Evolutionary conservation across 768 basidiomycete genomes (phyloP).

Genomic region (Antrodiella citrinella): DNA sequence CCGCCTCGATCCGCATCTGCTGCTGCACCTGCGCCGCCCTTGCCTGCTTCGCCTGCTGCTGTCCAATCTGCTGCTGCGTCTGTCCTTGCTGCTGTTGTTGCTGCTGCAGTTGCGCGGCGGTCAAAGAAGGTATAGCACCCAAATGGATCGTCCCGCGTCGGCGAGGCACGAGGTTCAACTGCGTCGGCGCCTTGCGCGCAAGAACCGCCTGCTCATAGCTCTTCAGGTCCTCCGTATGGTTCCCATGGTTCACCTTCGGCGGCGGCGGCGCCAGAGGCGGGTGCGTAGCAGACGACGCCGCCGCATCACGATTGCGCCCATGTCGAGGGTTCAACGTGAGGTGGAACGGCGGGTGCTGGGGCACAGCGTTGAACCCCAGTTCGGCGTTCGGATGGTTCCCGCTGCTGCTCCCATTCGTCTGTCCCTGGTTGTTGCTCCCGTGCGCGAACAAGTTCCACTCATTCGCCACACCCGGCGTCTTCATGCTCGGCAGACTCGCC

Average conservation of each 20-base stretch:
- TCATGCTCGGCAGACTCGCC: constrained; percentile 58
- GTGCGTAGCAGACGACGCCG: no score
- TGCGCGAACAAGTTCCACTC: constrained; percentile 11
- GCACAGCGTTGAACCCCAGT: not conserved
- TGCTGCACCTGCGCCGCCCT: no score
- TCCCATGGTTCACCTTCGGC: no score
- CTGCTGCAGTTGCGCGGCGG: not conserved
- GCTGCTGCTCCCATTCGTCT: not conserved
- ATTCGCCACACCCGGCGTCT: constrained; percentile 38
- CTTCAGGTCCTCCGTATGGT: constrained; percentile 58
- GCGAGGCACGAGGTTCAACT: constrained; percentile 45
- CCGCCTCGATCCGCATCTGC: no score
- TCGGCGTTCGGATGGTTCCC: not conserved
- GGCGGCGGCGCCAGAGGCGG: no score
- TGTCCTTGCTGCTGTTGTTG: constrained; percentile 4
- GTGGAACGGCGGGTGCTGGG: not conserved
- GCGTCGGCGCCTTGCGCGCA: constrained; percentile 55
- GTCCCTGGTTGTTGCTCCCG: not conserved
- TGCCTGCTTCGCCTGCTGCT: not conserved
- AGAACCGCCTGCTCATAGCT: constrained; percentile 72
- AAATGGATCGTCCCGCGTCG: constrained; percentile 17
- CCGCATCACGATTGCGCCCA: no score
- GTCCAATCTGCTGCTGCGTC: not conserved
- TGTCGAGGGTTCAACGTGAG: no score
- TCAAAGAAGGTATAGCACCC: not conserved